Conservation (phyloP, 768 basidiomycete species). For the Lentinula edodes region DNA sequence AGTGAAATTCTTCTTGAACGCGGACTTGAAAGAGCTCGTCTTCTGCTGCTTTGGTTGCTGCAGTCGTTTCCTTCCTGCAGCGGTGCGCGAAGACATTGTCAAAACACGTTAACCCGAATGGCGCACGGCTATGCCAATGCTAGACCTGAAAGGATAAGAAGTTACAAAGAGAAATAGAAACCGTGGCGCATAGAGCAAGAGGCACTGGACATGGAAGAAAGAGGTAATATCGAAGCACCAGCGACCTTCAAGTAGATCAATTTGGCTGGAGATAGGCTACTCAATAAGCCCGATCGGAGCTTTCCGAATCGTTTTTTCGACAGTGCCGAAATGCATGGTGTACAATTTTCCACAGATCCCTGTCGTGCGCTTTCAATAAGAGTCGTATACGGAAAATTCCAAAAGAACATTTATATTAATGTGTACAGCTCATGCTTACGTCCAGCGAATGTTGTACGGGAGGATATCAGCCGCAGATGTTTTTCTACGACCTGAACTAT, state of each 20-base stretch:
- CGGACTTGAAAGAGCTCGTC: neutral
- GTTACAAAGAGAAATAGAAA: neutral
- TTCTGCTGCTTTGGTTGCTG: neutral
- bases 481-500: neutral
- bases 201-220: neutral
- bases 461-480: neutral
- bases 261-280: neutral
- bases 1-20: neutral
- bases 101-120: neutral
- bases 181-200: neutral
- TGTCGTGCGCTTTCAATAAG: neutral
- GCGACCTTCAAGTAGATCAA: neutral
- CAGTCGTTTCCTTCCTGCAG: constrained; percentile 9
- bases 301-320: neutral
- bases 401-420: neutral
- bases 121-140: neutral
- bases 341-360: neutral
- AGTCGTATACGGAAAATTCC: neutral
- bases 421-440: neutral
- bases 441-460: neutral
- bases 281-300: neutral
- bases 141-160: neutral
- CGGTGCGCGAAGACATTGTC: constrained; percentile 8
- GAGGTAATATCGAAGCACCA: neutral
- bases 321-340: neutral